phyloP scores from a whole-genome alignment of 129 eudicot genomes.

The Chrysanthemum lavandulifolium region DNA sequence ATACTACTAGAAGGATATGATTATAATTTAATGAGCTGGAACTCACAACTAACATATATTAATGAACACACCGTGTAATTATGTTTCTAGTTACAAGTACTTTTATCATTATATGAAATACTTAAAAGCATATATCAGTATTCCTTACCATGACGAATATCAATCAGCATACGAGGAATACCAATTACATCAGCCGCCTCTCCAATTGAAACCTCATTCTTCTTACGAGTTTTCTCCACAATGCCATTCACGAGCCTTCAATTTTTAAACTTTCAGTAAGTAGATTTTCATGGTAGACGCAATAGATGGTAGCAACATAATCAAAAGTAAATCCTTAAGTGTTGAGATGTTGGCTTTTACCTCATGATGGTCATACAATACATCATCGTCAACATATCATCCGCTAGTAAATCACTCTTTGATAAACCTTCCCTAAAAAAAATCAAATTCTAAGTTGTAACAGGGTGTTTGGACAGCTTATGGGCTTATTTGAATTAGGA shows the following conservation, averaged over 20 bases:
- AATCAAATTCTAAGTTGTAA: not conserved
- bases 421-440: conserved; percentile 40
- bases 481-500: too few species aligned
- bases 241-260: conserved; percentile 86
- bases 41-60: not conserved
- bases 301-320: not conserved
- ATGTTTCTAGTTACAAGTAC: not conserved
- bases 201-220: conserved; percentile 68
- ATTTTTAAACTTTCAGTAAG: conserved; percentile 15
- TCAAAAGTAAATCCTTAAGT: not conserved
- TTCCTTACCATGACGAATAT: conserved; percentile 84
- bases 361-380: conserved; percentile 89
- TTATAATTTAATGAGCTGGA: not conserved
- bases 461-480: too few species aligned
- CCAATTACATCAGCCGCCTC: conserved; percentile 76
- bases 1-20: conserved; percentile 1
- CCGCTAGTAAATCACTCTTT: conserved; percentile 42
- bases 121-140: not conserved
- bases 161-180: conserved; percentile 93
- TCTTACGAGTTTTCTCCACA: conserved; percentile 81
- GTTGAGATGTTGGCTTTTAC: conserved; percentile 22
- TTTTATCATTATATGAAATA: not conserved
- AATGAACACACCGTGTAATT: not conserved
- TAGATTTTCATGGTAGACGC: not conserved
- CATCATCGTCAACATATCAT: conserved; percentile 69